These are phyloP conservation scores for slime mould (Dictyostelium discoideum) DNA, from an alignment of 78 protist species.

Conservation along the genomic window DNA sequence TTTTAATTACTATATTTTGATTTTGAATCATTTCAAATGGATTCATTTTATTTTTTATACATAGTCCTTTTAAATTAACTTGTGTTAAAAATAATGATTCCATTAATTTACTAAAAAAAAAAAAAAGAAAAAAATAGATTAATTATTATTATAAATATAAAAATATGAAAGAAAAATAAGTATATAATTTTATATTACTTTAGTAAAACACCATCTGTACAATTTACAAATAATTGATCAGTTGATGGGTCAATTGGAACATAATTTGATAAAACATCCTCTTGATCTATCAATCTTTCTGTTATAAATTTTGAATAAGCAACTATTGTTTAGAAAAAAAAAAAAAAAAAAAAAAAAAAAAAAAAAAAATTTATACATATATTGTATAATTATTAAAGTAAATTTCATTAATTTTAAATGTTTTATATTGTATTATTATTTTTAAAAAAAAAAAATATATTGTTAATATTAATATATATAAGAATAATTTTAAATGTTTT, in stretches of 20 bases:
- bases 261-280: background rate
- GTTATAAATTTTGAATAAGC: constrained; percentile 66
- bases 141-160: background rate
- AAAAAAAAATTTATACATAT: too few relatives aligned
- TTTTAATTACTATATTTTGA: constrained; percentile 71
- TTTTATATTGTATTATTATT: background rate
- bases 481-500: too few relatives aligned
- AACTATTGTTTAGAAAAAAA: background rate
- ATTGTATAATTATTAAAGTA: background rate
- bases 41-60: constrained; percentile 53
- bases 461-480: background rate
- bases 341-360: background rate
- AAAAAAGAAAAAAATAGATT: background rate
- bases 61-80: constrained; percentile 55
- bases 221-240: constrained; percentile 33
- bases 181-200: constrained; percentile 9
- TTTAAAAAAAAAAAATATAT: background rate
- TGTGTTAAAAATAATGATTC: constrained; percentile 50
- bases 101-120: constrained; percentile 61
- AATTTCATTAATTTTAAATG: too few relatives aligned
- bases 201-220: constrained; percentile 75
- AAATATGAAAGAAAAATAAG: background rate
- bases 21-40: constrained; percentile 69
- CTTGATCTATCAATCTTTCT: constrained; percentile 37
- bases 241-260: constrained; percentile 66